A percentile compares a stretch with the other conserved stretches of the same genome.
Conservation (phyloP, 345 rosid genomes). For the Corymbia maculata region DNA sequence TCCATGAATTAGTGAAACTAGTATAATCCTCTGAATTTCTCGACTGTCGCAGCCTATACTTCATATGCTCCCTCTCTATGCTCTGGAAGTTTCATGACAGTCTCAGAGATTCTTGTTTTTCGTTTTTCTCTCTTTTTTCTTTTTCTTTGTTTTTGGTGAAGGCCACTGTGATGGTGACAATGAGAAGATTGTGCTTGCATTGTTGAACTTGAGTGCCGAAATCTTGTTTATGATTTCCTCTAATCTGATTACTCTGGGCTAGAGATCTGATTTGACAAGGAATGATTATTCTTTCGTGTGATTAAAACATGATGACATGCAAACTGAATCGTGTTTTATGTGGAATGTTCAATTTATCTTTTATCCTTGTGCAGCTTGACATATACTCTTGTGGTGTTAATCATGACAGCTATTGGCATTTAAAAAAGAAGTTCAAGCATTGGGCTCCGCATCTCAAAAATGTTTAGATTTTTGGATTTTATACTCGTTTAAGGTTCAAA, state of each 20-base stretch:
- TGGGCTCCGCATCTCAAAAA: not conserved
- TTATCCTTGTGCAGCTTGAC: not conserved
- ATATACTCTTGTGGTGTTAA: fast-evolving
- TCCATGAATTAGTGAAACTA: not conserved
- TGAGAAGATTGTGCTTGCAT: not conserved
- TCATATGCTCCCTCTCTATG: not conserved
- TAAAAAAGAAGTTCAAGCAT: not conserved
- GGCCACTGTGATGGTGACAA: not conserved
- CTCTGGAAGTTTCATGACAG: not conserved
- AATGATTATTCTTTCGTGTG: not conserved
- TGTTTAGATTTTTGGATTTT: not conserved
- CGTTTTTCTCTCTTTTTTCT: too few relatives aligned
- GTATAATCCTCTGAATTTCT: not conserved
- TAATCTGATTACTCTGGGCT: not conserved
- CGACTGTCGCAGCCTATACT: not conserved
- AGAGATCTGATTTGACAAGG: too few relatives aligned
- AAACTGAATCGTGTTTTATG: not conserved
- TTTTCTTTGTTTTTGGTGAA: not conserved
- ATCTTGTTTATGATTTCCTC: not conserved
- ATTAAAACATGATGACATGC: too few relatives aligned
- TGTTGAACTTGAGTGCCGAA: not conserved
- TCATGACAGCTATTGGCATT: not conserved
- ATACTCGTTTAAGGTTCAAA: not conserved
- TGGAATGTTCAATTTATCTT: not conserved
- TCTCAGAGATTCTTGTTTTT: not conserved